A percentile compares a stretch with the other conserved stretches of the same genome.
Evolutionary conservation across 805 yeast genomes (phyloP).

Genomic region (Saccharomycopsis fodiens): DNA sequence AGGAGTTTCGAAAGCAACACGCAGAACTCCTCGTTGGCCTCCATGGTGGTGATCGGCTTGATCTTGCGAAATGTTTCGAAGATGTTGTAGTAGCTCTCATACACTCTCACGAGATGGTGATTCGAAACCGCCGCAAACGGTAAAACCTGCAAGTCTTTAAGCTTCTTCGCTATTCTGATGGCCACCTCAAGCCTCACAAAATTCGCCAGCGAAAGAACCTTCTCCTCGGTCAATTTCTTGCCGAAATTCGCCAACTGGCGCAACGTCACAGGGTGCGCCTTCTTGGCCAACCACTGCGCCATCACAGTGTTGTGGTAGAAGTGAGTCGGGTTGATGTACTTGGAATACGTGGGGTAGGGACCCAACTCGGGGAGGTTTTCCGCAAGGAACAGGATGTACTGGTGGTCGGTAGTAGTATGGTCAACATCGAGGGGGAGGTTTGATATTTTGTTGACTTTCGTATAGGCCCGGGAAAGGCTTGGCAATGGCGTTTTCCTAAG

Average conservation of each 20-base stretch:
- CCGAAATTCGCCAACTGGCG: constrained; percentile 89
- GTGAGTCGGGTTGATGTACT: constrained; percentile 57
- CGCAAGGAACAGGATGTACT: constrained; percentile 17
- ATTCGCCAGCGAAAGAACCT: constrained; percentile 75
- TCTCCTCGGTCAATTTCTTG: constrained; percentile 63
- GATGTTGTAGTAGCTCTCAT: constrained; percentile 81
- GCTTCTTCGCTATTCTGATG: constrained; percentile 71
- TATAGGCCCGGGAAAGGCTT: constrained; percentile 1
- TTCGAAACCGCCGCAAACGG: constrained; percentile 84
- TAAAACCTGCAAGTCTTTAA: constrained; percentile 68
- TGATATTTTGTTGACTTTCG: constrained; percentile 1
- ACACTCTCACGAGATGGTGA: constrained; percentile 78
- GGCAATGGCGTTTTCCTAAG: too few relatives aligned
- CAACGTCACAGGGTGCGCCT: constrained; percentile 87
- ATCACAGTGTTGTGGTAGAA: constrained; percentile 77
- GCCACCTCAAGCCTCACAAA: constrained; percentile 85
- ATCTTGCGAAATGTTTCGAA: constrained; percentile 78
- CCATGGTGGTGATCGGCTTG: constrained; percentile 56
- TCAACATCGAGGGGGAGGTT: constrained; percentile 18
- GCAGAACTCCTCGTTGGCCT: constrained; percentile 73
- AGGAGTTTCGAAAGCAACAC: constrained; percentile 52
- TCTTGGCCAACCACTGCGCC: constrained; percentile 49
- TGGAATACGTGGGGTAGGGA: constrained; percentile 36
- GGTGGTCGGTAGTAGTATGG: constrained; percentile 18
- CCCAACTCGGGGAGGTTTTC: constrained; percentile 22